Evolutionary conservation across 306 rosid genomes (phyloP), one percentile per base, ranked within the genome.

Genomic region (Vigna unguiculata): DNA sequence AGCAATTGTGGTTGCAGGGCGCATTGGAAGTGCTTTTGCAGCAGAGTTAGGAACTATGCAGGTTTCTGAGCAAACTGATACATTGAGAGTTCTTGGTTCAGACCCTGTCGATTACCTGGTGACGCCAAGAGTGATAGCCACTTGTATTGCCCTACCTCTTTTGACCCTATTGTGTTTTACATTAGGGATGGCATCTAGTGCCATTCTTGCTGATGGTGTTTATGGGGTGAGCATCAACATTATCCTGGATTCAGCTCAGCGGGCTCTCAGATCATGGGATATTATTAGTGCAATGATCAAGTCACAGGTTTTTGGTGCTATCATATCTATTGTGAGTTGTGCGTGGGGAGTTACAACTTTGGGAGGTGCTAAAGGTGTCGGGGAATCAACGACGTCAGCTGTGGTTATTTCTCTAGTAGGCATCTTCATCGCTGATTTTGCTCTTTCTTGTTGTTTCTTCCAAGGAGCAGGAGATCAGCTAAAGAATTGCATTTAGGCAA

Each of bases 1-100:
- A 25, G 85, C 99, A 17, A 92, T 95, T 53, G 98, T 95, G 58
- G 90, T 95, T 57, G 97, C 97, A 0, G 99, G 99, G 14, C 92
- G 99, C 60, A 89, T 95, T 47, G 99, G 99, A 79, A 95, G 99
- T 12, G 94, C 99, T 51, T 95, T 84, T 69, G 99, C 99, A 13
- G 99, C 99, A 38, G 99, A 95, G 71, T 84, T 95, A 30, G 99
- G 99, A 77, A 95, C 99, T 58, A 95, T 95, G 99, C 99, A 95
- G 86, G 99, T 95, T 74, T 92, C 99, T 6, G 99, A 95, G 80
- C 98, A 92, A 85, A 95, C 91, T 12, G 98, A 95, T 77, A 90
- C 93, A 17, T 77, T 95, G 77, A 83, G 99, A 85, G 97, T 95
- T 79, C 96, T 92, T 47, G 98, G 99, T 46, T 76, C 99, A 13